Evolutionary conservation across 768 basidiomycete genomes (phyloP), one percentile per base, ranked within the genome.

Genomic region (Dacryopinax primogenitus): DNA sequence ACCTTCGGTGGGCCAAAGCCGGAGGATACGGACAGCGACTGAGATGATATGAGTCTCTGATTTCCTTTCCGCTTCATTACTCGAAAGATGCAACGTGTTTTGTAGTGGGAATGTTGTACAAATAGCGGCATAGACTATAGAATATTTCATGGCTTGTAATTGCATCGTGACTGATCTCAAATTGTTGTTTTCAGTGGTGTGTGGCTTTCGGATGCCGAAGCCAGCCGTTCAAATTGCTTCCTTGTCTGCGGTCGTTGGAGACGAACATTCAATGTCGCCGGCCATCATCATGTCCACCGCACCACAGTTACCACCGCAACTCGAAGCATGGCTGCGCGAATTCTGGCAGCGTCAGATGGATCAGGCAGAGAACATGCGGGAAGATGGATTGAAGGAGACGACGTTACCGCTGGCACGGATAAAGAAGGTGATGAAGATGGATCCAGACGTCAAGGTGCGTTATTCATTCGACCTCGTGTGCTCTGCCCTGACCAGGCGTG

Each of bases 391-490:
- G 35, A 79, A 88, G 63, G 90, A 93, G 72, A 90, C 90, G 1
- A 86, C 90, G 4, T 78, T 98, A 12, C 95, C 95, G 2, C 78
- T 99, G 33, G 96, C 96, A 18, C 80, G 96, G 73, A 96, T 98
- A 71, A 98, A 97, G 81, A 98, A 97, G 75, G 95, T 97, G 65
- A 96, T 97, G 91, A 97, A 98, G 81, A 94, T 88, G 74, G 92
- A 93, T 77, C 90, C 92, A 1, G 92, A 94, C 70, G 92, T 97
- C 68, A 93, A 93, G 83, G 92, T 95, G 73, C 72, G 84, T 72
- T 63, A 44, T 44, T 62, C 51, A 44, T 16, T 58, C 62, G 61
- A 11, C 51, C 33, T 58, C 64, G 39, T 36, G 58, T 33, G 7
- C 6, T 32, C 23, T 37, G 44, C 44, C 44, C 64, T 66, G 63